These are phyloP conservation scores for Lachnellula cervina DNA, from an alignment of 2,329 filamentous ascomycete genomes.

Conservation along the genomic window DNA sequence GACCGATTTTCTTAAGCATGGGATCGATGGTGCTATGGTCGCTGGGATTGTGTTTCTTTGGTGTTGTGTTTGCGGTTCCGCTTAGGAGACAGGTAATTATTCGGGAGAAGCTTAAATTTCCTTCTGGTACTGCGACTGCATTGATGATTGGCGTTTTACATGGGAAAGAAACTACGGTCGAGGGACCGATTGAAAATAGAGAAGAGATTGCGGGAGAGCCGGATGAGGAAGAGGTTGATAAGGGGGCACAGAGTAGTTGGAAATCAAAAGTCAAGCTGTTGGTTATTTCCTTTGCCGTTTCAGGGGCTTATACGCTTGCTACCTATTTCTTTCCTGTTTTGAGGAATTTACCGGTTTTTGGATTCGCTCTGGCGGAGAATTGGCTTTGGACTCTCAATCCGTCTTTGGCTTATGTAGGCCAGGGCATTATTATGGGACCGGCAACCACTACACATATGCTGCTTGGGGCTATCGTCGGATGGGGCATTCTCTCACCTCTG, in stretches of 20 bases:
- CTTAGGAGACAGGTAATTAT: constrained; percentile 89
- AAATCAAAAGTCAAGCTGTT: constrained; percentile 36
- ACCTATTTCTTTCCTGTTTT: constrained; percentile 88
- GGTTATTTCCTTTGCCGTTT: constrained; percentile 52
- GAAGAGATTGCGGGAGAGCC: constrained; percentile 6
- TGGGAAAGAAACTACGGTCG: constrained; percentile 44
- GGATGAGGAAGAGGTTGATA: constrained; percentile 25
- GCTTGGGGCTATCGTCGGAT: constrained; percentile 80
- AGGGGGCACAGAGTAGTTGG: constrained; percentile 28
- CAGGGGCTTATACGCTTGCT: constrained; percentile 66
- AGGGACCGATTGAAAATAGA: constrained; percentile 5
- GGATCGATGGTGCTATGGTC: constrained; percentile 86
- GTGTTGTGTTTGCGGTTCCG: constrained; percentile 93
- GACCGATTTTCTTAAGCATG: constrained; percentile 66
- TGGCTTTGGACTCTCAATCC: constrained; percentile 98
- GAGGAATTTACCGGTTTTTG: constrained; percentile 83
- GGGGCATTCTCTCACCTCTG: constrained; percentile 84
- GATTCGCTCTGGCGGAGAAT: constrained; percentile 62
- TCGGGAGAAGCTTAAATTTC: constrained; percentile 85
- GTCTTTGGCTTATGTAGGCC: constrained; percentile 92
- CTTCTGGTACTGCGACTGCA: constrained; percentile 91
- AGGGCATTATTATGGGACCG: constrained; percentile 98
- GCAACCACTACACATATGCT: constrained; percentile 95
- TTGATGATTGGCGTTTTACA: constrained; percentile 89
- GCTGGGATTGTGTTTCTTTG: constrained; percentile 90